These are phyloP conservation scores for Trapa incisa DNA, from an alignment of 345 rosid genomes.

Conservation along the genomic window DNA sequence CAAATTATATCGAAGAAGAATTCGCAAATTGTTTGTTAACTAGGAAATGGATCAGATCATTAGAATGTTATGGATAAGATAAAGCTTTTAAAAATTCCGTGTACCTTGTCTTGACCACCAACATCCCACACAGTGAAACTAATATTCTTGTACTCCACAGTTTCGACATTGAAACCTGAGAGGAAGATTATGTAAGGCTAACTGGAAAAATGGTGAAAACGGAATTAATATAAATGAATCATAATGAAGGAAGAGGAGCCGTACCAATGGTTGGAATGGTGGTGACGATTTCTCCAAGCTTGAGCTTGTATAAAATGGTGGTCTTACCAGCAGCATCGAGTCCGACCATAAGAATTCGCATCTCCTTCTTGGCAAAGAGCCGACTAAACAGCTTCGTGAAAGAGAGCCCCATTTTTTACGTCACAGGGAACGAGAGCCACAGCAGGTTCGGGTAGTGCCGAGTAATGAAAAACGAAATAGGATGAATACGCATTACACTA, in stretches of 20 bases:
- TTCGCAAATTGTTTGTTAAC: neutral
- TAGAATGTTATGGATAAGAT: neutral
- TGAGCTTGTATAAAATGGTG: conserved; percentile 56
- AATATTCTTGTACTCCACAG: conserved; percentile 69
- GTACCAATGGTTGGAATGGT: conserved; percentile 61
- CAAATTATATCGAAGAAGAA: neutral
- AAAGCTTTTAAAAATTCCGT: neutral
- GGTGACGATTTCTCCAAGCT: conserved; percentile 64
- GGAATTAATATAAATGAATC: neutral
- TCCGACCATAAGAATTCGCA: conserved; percentile 28
- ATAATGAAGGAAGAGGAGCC: conserved; percentile 2
- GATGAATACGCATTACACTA: neutral
- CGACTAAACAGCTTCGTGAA: conserved; percentile 52
- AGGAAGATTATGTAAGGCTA: neutral
- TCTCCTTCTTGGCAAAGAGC: conserved; percentile 38
- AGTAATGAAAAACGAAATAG: neutral
- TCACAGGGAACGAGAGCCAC: conserved; percentile 2
- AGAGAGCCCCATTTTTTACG: conserved; percentile 47
- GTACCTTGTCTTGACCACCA: conserved; percentile 69
- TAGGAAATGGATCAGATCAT: neutral
- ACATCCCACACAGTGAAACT: conserved; percentile 78
- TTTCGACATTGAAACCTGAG: conserved; percentile 61
- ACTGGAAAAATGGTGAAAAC: neutral
- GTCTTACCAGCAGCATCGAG: conserved; percentile 15
- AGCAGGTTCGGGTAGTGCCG: neutral